phyloP scores from a whole-genome alignment of 225 moss, liverwort and hornwort genomes.

The Marchantia polymorpha region DNA sequence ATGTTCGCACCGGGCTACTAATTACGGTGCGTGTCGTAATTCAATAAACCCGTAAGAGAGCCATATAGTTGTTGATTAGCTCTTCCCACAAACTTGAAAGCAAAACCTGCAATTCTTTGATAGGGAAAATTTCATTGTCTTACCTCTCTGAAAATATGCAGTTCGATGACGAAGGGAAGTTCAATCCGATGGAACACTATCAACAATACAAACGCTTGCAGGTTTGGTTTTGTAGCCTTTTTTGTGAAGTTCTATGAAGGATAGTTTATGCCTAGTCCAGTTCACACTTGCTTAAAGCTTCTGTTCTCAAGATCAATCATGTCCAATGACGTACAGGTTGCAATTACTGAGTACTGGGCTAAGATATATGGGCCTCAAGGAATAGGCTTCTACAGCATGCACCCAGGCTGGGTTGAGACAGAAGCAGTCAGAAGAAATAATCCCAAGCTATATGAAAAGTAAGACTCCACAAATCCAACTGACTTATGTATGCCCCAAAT shows the following conservation, averaged over 20 bases:
- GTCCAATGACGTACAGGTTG: constrained; percentile 41
- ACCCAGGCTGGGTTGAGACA: constrained; percentile 77
- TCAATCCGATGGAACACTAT: constrained; percentile 68
- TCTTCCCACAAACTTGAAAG: too few relatives aligned
- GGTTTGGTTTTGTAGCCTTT: constrained; percentile 29
- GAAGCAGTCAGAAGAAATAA: constrained; percentile 55
- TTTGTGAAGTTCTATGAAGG: not conserved
- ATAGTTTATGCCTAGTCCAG: not conserved
- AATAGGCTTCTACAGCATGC: constrained; percentile 71
- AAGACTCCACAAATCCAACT: not conserved
- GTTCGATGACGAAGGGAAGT: constrained; percentile 67
- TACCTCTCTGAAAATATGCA: constrained; percentile 31
- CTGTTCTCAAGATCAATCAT: not conserved
- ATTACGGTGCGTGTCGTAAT: too few relatives aligned
- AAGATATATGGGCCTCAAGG: constrained; percentile 45
- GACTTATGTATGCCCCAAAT: not conserved
- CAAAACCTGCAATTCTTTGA: too few relatives aligned
- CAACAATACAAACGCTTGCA: constrained; percentile 76
- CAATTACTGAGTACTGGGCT: constrained; percentile 69
- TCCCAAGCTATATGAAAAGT: constrained; percentile 64
- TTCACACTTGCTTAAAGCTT: not conserved
- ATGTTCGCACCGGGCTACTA: not conserved
- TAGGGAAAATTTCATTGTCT: not conserved
- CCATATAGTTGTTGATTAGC: too few relatives aligned
- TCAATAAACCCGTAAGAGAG: not conserved